Evolutionary conservation across 768 basidiomycete species (phyloP), one percentile per base, ranked within the genome.

Genomic region (Psilocybe sp.): DNA sequence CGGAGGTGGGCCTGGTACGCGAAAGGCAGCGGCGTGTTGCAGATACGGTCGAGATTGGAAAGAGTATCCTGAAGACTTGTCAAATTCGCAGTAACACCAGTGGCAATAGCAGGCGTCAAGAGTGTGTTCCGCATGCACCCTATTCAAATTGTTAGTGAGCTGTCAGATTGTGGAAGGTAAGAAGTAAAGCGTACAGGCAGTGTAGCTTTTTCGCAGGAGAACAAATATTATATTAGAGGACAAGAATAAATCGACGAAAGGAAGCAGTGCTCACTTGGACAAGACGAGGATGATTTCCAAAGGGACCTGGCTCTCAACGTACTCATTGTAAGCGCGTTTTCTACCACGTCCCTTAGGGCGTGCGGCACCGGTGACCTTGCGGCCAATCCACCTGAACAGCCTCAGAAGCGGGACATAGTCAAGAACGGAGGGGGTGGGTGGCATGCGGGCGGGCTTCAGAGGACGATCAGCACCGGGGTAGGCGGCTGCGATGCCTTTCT

Each of bases 1-100:
- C 83, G 72, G 41, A 85, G 68, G 58, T 85, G 83, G n/a, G 80
- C 81, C 62, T 87, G 84, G 61, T 87, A 85, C 11, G 84, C 84
- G 57, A 85, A 87, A 3, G 84, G 84, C 51, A 87, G 64, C 9
- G 84, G 84, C 6, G 83, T 85, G 51, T 78, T 82, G 56, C 75
- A 75, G 52, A 87, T 81, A 32, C 84, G 75, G 50, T 87, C 83
- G 18, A 87, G 68, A 55, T 83, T 80, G 20, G 75, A 69, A 31
- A 82, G 63, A 0, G 80, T 75, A 54, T 87, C 84, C 59, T 84
- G 82, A 45, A 87, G 63, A 19, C 57, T 59, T 2, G 67, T 62
- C 42, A 87, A 63, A 45, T 73, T 75, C 49, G 60, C 72, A 14
- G 74, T 71, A 36, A 84, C 63, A 28, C 70, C 79, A 8, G 80